Evolutionary conservation across 108 stramenopile genomes (phyloP).

Genomic region (Cyclotella baltica): DNA sequence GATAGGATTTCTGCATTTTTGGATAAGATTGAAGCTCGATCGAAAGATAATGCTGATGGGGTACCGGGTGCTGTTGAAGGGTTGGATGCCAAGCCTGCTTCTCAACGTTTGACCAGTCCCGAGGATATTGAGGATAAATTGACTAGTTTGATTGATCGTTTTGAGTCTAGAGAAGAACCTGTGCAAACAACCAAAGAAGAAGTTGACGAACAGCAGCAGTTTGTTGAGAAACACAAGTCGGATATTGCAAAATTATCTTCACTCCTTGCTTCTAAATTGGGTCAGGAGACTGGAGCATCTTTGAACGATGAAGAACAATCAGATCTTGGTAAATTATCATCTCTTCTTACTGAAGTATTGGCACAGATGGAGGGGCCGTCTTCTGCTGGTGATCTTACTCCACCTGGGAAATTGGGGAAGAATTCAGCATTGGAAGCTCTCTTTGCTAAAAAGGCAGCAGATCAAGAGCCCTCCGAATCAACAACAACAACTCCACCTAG

Average conservation of each 20-base stretch:
- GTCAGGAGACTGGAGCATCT: constrained; percentile 3
- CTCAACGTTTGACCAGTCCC: constrained; percentile 15
- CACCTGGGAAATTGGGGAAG: too few relatives aligned
- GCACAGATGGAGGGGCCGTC: constrained; percentile 30
- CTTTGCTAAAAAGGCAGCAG: too few relatives aligned
- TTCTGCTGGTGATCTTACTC: too few relatives aligned
- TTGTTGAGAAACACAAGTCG: constrained; percentile 28
- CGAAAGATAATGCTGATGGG: background rate
- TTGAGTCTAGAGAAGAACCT: constrained; percentile 27
- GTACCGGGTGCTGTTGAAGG: background rate
- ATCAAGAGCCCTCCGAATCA: background rate
- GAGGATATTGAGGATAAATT: constrained; percentile 48
- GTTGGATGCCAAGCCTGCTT: background rate
- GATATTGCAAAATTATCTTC: constrained; percentile 39
- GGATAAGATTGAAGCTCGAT: constrained; percentile 37
- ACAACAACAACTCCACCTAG: background rate
- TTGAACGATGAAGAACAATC: constrained; percentile 8
- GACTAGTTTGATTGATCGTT: constrained; percentile 29
- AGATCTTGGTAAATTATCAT: constrained; percentile 32
- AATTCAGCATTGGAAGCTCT: too few relatives aligned
- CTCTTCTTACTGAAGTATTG: constrained; percentile 43
- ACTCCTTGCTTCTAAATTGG: constrained; percentile 34
- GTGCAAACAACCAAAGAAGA: background rate
- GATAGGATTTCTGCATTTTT: constrained; percentile 41
- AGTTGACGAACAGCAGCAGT: constrained; percentile 22